Conservation (phyloP, 1,139 yeast genomes). For the Candida mesenterica region DNA sequence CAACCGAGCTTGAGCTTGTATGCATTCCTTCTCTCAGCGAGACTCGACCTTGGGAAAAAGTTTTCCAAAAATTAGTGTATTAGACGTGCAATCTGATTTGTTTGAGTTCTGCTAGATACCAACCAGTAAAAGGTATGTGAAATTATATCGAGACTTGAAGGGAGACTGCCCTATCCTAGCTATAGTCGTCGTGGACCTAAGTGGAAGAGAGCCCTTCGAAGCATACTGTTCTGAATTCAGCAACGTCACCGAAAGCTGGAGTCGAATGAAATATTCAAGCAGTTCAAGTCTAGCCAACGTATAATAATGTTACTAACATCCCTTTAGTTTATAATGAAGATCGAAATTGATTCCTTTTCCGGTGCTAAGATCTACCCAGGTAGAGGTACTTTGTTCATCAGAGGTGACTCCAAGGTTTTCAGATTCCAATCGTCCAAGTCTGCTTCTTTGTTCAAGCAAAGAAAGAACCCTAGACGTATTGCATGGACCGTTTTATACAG, state of each 20-base stretch:
- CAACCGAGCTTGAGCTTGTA: too few species aligned
- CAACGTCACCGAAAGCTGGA: too few species aligned
- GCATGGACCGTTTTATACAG: conserved; percentile 99
- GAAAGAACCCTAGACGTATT: conserved; percentile 99
- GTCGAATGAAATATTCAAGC: too few species aligned
- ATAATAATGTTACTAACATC: conserved; percentile 27
- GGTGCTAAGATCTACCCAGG: conserved; percentile 99
- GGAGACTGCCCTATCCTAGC: too few species aligned
- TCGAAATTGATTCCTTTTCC: conserved; percentile 99
- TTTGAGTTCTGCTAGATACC: conserved; percentile 3
- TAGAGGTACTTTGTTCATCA: conserved; percentile 98
- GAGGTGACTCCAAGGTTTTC: conserved; percentile 99
- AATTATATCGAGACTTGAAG: conserved; percentile 1
- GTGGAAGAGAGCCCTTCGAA: too few species aligned
- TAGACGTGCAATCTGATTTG: not conserved
- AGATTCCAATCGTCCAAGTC: conserved; percentile 98
- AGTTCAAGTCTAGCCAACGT: too few species aligned
- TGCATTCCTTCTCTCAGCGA: too few species aligned
- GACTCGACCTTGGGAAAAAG: conserved; percentile 1
- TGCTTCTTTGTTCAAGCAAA: conserved; percentile 97
- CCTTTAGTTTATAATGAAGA: conserved; percentile 72
- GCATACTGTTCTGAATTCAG: too few species aligned
- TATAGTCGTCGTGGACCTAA: too few species aligned
- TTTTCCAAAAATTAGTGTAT: conserved; percentile 2
- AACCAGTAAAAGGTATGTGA: conserved; percentile 16